Evolutionary conservation across 441 rosid species (phyloP), one percentile per base, ranked within the genome.

Genomic region (Aquilaria agallochum): DNA sequence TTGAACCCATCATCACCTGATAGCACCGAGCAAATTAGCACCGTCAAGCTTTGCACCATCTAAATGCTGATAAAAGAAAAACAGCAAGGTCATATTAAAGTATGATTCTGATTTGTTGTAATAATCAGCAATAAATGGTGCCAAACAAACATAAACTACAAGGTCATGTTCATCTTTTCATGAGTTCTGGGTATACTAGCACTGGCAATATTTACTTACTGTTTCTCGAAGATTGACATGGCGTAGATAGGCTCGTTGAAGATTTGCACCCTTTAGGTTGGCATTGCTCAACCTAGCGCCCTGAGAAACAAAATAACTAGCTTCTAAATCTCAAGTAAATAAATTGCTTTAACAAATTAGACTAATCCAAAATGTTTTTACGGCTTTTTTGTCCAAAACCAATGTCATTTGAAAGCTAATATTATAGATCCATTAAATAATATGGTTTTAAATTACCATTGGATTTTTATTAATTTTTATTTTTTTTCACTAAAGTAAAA

Each of bases 11-110:
- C 5, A 58, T 79, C 68, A 92, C 69, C 98, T 76, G 60, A 88
- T 80, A 58, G 91, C 91, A 65, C 89, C 97, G 14, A 79, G 78
- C 79, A 90, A 67, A 72, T 88, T 93, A 52, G 97, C 97, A 4
- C 97, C 98, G 40, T 88, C 98, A 27, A 93, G 95, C 82, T 59
- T 93, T 46, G 96, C 88, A 58, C 89, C 95, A 77, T 93, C 92
- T 86, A 90, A 72, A 59, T 79, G 89, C 97, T 93, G 89, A 31
- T 62, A 15, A 60, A 60, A 27, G 14, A 8, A 42, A 51, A 51
- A 14, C 9, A n/a, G 42, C 5, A 14, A 40, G 2, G 36, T 56
- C 4, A 32, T 42, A 5, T 0, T n/a, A 32, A n/a, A 45, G 32
- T 14, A 40, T 53, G 3, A 56, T 10, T 31, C 44, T 34, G 33